Base-by-base conservation (phyloP, 2,329 filamentous ascomycete species). In the Canariomyces notabilis region DNA sequence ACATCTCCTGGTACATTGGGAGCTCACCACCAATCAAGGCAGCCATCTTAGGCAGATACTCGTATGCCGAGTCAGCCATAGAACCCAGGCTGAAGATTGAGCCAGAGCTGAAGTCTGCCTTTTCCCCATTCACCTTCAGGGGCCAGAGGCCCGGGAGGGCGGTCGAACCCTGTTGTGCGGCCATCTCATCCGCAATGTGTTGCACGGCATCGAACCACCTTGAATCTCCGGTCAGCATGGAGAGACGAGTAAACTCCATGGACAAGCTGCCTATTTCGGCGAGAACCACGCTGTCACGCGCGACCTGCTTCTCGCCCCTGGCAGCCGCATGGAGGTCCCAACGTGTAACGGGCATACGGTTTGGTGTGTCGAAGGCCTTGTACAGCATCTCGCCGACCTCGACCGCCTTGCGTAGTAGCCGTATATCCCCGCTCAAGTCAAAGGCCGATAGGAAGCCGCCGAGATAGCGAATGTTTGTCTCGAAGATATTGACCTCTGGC, bases 121-220 rank as follows among this genome's bases (percentile, higher is more conserved):
- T 73, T 71, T 50, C 72, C 74, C 57, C 77, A 58, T 83, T 80
- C 11, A 88, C 64, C 44, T 66, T 70, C 36, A 79, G 72, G 1
- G 85, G 85, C 83, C 84, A 89, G 62, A 89, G 70, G 0, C 87
- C 86, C 0, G 85, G 84, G 1, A 77, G 77, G 0, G 78, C 73
- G 15, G 39, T 42, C 14, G 14, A 15, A 31, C 23, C 32, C 19
- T 42, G 39, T 6, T 44, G 35, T 14, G 35, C 35, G n/a, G 36
- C 35, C 35, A 44, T 38, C n/a, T 12, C 23, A 16, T 44, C 42
- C 5, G 36, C 12, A 39, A 93, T 79, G 9, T 85, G 77, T 46
- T 85, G 82, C 44, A 88, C 77, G 0, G 85, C 86, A 60, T 90
- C 87, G 59, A 83, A 88, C 65, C 85, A 89, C 57, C 81, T 86